A percentile compares a stretch with the other conserved stretches of the same genome.
Conservation (phyloP, 441 rosid genomes). For the Syzygium syzygioides region DNA sequence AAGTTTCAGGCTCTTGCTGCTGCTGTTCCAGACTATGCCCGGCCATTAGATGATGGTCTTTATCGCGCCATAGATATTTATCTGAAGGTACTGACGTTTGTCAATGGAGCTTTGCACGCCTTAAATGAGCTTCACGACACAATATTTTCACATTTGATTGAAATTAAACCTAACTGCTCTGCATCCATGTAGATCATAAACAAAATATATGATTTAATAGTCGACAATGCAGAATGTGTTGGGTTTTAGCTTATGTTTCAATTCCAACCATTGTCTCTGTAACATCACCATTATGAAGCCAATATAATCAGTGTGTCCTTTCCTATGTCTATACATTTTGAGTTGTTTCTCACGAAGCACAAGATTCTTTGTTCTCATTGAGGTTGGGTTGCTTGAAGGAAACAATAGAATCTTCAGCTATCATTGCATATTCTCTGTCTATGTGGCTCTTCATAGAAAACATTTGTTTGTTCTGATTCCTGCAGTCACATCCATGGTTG, state of each 20-base stretch:
- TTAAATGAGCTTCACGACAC: background rate
- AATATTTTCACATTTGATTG: background rate
- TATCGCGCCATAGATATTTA: conserved; percentile 93
- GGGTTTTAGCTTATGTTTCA: background rate
- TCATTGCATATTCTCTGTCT: background rate
- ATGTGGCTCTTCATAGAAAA: background rate
- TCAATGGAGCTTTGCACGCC: background rate
- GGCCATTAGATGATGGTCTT: conserved; percentile 92
- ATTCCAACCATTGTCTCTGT: background rate
- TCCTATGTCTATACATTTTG: background rate
- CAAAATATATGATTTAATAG: background rate
- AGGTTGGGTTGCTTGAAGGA: background rate
- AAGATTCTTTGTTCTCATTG: background rate
- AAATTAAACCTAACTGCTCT: background rate
- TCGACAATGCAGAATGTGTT: background rate
- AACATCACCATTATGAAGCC: background rate
- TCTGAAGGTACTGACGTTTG: conserved; percentile 54
- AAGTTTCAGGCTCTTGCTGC: conserved; percentile 92
- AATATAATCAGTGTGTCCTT: background rate
- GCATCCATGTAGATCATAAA: background rate
- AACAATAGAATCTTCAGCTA: background rate
- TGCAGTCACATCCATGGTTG: conserved; percentile 96
- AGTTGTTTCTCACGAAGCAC: background rate
- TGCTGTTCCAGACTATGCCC: conserved; percentile 82
- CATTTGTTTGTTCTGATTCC: background rate